phyloP scores from a whole-genome alignment of 352 stramenopile species.

The Phytophthora cactorum region DNA sequence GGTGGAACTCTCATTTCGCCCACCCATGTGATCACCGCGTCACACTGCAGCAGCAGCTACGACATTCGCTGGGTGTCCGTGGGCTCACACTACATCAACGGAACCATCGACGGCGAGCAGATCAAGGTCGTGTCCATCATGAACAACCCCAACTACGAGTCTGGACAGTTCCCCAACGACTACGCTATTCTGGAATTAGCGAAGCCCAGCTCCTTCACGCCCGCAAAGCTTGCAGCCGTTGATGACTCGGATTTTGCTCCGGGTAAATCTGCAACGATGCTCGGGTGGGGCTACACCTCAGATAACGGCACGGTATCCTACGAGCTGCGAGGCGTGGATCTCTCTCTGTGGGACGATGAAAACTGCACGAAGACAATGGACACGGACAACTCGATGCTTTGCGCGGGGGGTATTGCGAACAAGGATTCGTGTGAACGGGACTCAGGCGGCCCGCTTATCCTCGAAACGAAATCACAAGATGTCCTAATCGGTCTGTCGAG shows the following conservation, averaged over 20 bases:
- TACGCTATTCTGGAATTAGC: constrained; percentile 47
- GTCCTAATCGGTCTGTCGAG: constrained; percentile 23
- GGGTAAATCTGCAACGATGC: constrained; percentile 33
- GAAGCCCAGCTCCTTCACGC: constrained; percentile 33
- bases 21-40: constrained; percentile 24
- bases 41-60: constrained; percentile 20
- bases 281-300: constrained; percentile 37
- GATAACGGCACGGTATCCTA: constrained; percentile 34
- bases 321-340: constrained; percentile 42
- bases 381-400: constrained; percentile 49
- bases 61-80: constrained; percentile 36
- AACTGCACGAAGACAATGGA: constrained; percentile 32
- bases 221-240: constrained; percentile 33
- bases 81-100: constrained; percentile 25
- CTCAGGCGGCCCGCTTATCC: constrained; percentile 52
- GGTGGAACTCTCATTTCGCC: constrained; percentile 23
- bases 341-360: constrained; percentile 40
- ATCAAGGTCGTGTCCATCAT: constrained; percentile 33
- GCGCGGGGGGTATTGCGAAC: constrained; percentile 39
- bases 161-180: constrained; percentile 24
- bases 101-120: constrained; percentile 28
- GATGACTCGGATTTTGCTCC: constrained; percentile 28
- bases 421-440: constrained; percentile 58
- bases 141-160: constrained; percentile 29
- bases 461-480: constrained; percentile 14